Percentiles rank a stretch among this genome's conserved stretches.
These are phyloP conservation scores for Penicillium tannophilum DNA, from an alignment of 495 filamentous ascomycete genomes.

Conservation along the genomic window DNA sequence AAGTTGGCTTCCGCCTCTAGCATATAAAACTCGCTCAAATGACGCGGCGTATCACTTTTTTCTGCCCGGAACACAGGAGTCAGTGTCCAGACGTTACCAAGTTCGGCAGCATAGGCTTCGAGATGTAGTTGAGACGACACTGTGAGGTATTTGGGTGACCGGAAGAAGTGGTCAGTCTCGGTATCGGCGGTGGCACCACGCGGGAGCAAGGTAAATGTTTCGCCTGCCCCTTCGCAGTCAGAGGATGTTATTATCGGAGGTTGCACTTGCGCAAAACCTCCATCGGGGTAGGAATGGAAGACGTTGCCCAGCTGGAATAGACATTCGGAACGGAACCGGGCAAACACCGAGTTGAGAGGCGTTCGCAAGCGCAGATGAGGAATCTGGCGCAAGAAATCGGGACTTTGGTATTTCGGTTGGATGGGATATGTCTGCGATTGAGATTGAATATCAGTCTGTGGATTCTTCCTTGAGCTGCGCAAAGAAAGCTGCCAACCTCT, in stretches of 20 bases:
- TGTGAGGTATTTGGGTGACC: slow-evolving; percentile 88
- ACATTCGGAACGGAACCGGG: slow-evolving; percentile 86
- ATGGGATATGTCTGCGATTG: slow-evolving; percentile 74
- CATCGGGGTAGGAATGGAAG: slow-evolving; percentile 58
- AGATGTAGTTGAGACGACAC: slow-evolving; percentile 95
- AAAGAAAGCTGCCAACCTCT: slow-evolving; percentile 57
- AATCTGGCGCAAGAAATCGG: slow-evolving; percentile 84
- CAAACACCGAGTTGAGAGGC: slow-evolving; percentile 74
- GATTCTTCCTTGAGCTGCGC: slow-evolving; percentile 1
- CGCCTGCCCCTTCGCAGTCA: slow-evolving; percentile 94
- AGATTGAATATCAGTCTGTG: slow-evolving; percentile 9
- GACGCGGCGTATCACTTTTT: slow-evolving; percentile 89
- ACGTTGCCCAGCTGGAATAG: slow-evolving; percentile 72
- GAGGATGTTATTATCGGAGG: slow-evolving; percentile 95
- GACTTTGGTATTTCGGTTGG: slow-evolving; percentile 90
- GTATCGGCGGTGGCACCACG: slow-evolving; percentile 31
- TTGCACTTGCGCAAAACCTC: slow-evolving; percentile 82
- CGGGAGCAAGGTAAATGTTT: slow-evolving; percentile 78
- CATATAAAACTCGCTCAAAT: slow-evolving; percentile 99
- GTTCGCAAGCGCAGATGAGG: slow-evolving; percentile 88
- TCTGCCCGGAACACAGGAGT: slow-evolving; percentile 95
- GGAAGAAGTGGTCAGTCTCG: slow-evolving; percentile 66
- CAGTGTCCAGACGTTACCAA: slow-evolving; percentile 91
- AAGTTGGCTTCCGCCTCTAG: slow-evolving; percentile 89
- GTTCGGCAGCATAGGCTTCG: slow-evolving; percentile 85